Evolutionary conservation across 139 green algal genomes (phyloP).

Genomic region (Asterochloris sp.): DNA sequence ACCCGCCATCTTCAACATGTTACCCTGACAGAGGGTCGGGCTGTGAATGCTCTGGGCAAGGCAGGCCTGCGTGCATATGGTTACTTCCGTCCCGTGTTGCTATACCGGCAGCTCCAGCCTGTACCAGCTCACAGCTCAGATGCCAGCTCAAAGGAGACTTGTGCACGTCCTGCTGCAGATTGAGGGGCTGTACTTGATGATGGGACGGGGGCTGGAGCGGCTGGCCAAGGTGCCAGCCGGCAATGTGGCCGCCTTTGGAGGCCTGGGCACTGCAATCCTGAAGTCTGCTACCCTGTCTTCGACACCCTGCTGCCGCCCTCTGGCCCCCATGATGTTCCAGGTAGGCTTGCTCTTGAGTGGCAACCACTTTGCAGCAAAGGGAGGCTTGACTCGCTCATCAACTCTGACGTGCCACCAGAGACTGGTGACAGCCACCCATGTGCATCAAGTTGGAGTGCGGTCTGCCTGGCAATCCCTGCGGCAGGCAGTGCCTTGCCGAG

Average conservation of each 20-base stretch:
- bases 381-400: background rate
- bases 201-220: slow-evolving; percentile 80
- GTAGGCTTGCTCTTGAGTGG: background rate
- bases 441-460: too few species aligned
- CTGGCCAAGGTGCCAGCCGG: slow-evolving; percentile 79
- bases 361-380: background rate
- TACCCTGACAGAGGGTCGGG: too few species aligned
- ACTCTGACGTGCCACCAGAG: background rate
- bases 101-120: background rate
- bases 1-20: too few species aligned
- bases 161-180: slow-evolving; percentile 2
- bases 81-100: background rate
- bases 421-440: background rate
- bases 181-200: slow-evolving; percentile 91
- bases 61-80: background rate
- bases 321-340: slow-evolving; percentile 93
- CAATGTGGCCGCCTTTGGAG: slow-evolving; percentile 84
- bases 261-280: slow-evolving; percentile 78
- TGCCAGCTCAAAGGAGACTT: too few species aligned
- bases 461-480: background rate
- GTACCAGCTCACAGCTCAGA: too few species aligned
- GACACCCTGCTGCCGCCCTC: slow-evolving; percentile 59
- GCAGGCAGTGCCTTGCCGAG: background rate
- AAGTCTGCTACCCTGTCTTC: slow-evolving; percentile 90
- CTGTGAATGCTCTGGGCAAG: background rate